Evolutionary conservation across 2,329 filamentous ascomycete genomes (phyloP).

Genomic region (Teratosphaeria nubilosa): DNA sequence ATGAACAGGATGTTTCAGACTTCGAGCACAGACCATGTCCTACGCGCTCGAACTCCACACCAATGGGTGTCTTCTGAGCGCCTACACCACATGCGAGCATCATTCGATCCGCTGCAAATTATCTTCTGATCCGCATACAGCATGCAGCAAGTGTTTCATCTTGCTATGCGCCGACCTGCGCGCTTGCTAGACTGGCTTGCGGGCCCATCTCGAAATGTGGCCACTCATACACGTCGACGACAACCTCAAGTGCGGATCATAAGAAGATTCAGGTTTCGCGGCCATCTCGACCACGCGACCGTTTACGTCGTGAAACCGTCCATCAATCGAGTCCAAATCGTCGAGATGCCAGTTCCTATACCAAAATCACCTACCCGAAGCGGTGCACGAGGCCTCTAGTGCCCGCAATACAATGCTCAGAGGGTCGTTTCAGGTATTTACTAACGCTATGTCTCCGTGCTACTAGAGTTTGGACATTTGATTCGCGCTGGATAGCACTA

Average conservation of each 20-base stretch:
- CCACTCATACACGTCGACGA: slow-evolving; percentile 9
- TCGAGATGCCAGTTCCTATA: not conserved
- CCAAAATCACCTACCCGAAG: not conserved
- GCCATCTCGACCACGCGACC: slow-evolving; percentile 6
- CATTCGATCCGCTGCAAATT: not conserved
- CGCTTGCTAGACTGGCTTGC: slow-evolving; percentile 9
- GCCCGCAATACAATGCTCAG: slow-evolving; percentile 11
- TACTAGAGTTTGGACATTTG: not conserved
- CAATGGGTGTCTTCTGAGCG: slow-evolving; percentile 7
- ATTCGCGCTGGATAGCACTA: slow-evolving; percentile 1
- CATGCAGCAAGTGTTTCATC: slow-evolving; percentile 20
- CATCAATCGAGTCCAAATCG: not conserved
- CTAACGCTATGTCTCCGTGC: slow-evolving; percentile 12
- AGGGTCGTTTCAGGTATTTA: slow-evolving; percentile 18
- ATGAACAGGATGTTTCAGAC: slow-evolving; percentile 1
- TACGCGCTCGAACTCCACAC: slow-evolving; percentile 7
- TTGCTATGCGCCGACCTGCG: slow-evolving; percentile 17
- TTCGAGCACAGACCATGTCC: slow-evolving; percentile 2
- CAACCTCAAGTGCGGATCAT: slow-evolving; percentile 4
- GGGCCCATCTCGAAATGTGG: slow-evolving; percentile 12
- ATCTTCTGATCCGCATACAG: slow-evolving; percentile 4
- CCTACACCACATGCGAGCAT: slow-evolving; percentile 6
- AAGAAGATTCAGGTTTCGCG: slow-evolving; percentile 6
- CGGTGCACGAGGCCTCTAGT: not conserved
- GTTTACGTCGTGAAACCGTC: slow-evolving; percentile 5